Base-by-base conservation (phyloP, 2,329 filamentous ascomycete species). In the Aspergillus sp. region DNA sequence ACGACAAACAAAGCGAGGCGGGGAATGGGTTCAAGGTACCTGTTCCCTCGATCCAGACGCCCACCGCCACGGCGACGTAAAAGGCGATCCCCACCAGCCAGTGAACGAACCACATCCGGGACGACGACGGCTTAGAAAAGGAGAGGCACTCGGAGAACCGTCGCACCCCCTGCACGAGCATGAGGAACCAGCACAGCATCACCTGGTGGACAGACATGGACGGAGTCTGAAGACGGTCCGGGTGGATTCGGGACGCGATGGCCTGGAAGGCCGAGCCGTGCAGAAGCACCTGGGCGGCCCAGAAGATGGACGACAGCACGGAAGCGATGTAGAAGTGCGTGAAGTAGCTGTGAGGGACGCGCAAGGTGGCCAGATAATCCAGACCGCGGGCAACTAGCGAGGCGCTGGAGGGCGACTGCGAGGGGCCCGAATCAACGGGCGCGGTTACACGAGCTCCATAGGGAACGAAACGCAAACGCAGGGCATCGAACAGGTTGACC, bases 311-410 rank as follows among this genome's bases (percentile, higher is more conserved):
- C 53, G 83, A 85, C 2, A 76, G 66, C 4, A 91, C 73, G 3
- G 89, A 93, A 33, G 85, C 69, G 49, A 88, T 66, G 69, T 99
- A 97, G 74, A 96, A 97, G 62, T 94, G 88, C 41, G 80, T 81
- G 71, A 97, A 97, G 85, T 89, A 97, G 56, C 82, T 82, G 73
- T 97, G 94, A 19, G 93, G 91, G 33, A 96, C 87, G 66, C 83
- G 82, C 59, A 81, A 69, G 35, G 70, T 73, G 32, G 82, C 79
- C 17, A 82, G 63, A 52, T 66, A 67, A 61, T 85, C 82, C 53
- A 84, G 73, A 43, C 76, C 43, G 32, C 49, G 56, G 33, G 60
- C 52, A 10, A 58, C 24, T 3, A 50, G 40, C 2, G 60, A 58
- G 16, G 11, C 43, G 38, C 11, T 61, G 52, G 51, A 17, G 16